A percentile compares a stretch with the other conserved stretches of the same genome.
phyloP scores from a whole-genome alignment of 345 rosid genomes.

The Rubroshorea leprosula region DNA sequence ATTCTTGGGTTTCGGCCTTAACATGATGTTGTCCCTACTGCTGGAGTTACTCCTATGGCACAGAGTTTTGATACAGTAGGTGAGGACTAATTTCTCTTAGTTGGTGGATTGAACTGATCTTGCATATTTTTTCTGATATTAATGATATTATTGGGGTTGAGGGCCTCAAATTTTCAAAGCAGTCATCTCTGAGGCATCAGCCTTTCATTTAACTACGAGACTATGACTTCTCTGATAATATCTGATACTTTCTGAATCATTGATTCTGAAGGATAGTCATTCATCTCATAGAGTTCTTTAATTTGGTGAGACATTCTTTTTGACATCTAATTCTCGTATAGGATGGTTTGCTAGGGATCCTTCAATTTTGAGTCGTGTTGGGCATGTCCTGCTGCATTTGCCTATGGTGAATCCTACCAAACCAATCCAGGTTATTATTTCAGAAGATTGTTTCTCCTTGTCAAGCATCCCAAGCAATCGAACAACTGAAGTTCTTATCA shows the following conservation, averaged over 20 bases:
- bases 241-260: not conserved
- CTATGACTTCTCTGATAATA: not conserved
- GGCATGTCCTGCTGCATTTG: slow-evolving; percentile 49
- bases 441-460: slow-evolving; percentile 69
- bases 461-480: slow-evolving; percentile 53
- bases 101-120: not conserved
- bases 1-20: slow-evolving; percentile 80
- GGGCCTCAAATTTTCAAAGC: too few relatives aligned
- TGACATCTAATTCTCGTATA: slow-evolving; percentile 22
- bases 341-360: slow-evolving; percentile 96
- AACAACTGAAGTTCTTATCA: slow-evolving; percentile 42
- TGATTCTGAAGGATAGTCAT: too few relatives aligned
- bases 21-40: slow-evolving; percentile 45
- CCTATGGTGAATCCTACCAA: slow-evolving; percentile 22
- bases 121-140: not conserved
- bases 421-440: slow-evolving; percentile 51
- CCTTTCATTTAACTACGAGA: too few relatives aligned
- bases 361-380: slow-evolving; percentile 51
- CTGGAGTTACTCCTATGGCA: slow-evolving; percentile 76
- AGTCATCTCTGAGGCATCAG: too few relatives aligned
- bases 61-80: slow-evolving; percentile 95
- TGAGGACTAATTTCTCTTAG: slow-evolving; percentile 19
- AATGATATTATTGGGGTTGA: not conserved
- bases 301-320: too few relatives aligned
- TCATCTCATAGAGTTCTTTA: too few relatives aligned